Evolutionary conservation across 1,139 yeast genomes (phyloP), one percentile per base, ranked within the genome.

Genomic region (Pneumocystis murina): DNA sequence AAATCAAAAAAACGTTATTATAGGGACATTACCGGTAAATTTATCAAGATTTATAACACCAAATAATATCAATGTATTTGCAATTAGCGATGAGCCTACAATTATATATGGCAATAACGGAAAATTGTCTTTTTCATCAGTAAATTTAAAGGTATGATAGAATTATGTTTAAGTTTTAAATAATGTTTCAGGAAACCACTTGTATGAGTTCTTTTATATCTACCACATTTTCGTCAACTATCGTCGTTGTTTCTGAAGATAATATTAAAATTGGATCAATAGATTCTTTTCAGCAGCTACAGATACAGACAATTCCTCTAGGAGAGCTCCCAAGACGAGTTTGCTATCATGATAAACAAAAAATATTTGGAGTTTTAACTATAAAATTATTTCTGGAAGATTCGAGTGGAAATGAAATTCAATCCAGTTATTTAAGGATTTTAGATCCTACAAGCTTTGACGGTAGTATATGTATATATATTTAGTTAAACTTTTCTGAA

Each of bases 221-320:
- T 20, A 60, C 62, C 16, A 48, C 59, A 16, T 41, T 65, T 17
- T 61, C 43, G 3, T 55, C 64, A 24, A 20, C 60, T 35, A 61
- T 68, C 33, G 67, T 66, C n/a, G 62, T 64, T 48, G 70, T 69
- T 5, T 61, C 67, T 10, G 68, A 65, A 24, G 63, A 54, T 24
- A 64, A 59, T 24, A 58, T 68, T 24, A 39, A 60, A 17, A 64
- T 66, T 33, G 70, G 70, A 14, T 63, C 62, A 16, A 62, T 68
- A 14, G 69, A 68, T 58, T 67, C 63, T 28, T 59, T 67, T 6
- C 68, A 65, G 64, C 67, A 68, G 36, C 64, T 69, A 24, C 70
- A 68, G 35, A 64, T 68, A 16, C 67, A 65, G 59, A 66, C 70
- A n/a, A 59, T 67, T 10, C 67, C 68, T 35, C 43, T 68, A 5